Conservation (phyloP, 257 asterid genomes). For the Solanum paucissectum region DNA sequence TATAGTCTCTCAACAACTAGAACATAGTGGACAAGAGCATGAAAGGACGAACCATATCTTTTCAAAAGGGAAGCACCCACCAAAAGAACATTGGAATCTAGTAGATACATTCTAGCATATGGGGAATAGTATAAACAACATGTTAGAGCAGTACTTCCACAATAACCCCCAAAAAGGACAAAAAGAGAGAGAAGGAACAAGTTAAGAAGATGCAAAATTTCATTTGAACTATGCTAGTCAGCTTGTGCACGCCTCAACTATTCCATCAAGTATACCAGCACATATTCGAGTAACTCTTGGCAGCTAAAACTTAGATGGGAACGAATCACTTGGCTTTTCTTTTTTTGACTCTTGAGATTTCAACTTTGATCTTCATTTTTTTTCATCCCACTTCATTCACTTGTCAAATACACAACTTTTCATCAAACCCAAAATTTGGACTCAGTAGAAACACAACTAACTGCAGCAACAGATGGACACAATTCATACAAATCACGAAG, state of each 20-base stretch:
- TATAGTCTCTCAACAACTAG: neutral
- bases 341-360: neutral
- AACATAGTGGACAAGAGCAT: neutral
- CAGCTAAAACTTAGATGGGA: neutral
- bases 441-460: neutral
- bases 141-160: neutral
- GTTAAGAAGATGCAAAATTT: neutral
- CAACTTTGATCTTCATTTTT: neutral
- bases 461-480: neutral
- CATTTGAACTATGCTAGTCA: neutral
- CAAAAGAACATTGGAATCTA: neutral
- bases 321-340: neutral
- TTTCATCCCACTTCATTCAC: neutral
- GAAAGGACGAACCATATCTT: neutral
- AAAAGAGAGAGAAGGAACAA: neutral
- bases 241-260: neutral
- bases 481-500: neutral
- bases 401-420: neutral
- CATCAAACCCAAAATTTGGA: neutral
- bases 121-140: neutral
- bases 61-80: neutral
- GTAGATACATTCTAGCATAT: neutral
- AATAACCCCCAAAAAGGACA: neutral
- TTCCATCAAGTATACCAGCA: neutral
- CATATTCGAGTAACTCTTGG: neutral